phyloP scores from a whole-genome alignment of 805 yeast species.

The Cyberlindnera meyerae region DNA sequence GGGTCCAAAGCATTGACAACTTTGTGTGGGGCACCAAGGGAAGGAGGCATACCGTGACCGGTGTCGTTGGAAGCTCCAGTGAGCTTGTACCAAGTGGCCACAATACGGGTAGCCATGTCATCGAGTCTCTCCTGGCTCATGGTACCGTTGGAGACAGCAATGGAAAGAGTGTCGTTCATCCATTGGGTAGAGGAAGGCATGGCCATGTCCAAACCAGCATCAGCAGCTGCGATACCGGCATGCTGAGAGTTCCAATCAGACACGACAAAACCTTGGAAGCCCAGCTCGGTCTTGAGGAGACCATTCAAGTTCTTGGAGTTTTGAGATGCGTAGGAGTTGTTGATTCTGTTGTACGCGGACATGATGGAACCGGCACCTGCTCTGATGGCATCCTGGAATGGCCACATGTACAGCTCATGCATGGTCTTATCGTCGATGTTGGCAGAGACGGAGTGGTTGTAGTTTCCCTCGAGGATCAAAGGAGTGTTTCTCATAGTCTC shows the following conservation, averaged over 20 bases:
- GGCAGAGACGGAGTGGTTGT: conserved; percentile 4
- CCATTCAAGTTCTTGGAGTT: conserved; percentile 8
- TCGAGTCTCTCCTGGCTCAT: conserved; percentile 7
- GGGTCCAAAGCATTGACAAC: conserved; percentile 6
- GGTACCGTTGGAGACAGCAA: conserved; percentile 3
- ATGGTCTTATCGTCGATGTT: conserved; percentile 7
- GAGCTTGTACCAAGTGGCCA: conserved; percentile 8
- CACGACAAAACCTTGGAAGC: conserved; percentile 8
- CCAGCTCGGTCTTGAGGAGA: conserved; percentile 5
- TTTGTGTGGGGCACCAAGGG: conserved; percentile 1
- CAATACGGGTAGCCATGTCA: conserved; percentile 7
- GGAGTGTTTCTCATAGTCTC: conserved; percentile 7
- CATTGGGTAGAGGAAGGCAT: conserved; percentile 5
- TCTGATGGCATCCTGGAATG: conserved; percentile 6
- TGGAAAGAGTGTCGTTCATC: conserved; percentile 3
- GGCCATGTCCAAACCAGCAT: conserved; percentile 7
- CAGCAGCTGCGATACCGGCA: conserved; percentile 4
- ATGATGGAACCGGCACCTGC: conserved; percentile 10
- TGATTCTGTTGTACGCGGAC: conserved; percentile 10
- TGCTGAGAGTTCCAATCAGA: conserved; percentile 9
- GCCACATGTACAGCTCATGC: conserved; percentile 10
- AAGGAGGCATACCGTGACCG: conserved; percentile 8
- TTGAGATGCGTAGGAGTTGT: conserved; percentile 8
- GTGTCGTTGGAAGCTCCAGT: conserved; percentile 5
- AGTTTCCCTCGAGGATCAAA: neutral